Conservation (phyloP, 352 stramenopile genomes). For the Pythium brassicae region DNA sequence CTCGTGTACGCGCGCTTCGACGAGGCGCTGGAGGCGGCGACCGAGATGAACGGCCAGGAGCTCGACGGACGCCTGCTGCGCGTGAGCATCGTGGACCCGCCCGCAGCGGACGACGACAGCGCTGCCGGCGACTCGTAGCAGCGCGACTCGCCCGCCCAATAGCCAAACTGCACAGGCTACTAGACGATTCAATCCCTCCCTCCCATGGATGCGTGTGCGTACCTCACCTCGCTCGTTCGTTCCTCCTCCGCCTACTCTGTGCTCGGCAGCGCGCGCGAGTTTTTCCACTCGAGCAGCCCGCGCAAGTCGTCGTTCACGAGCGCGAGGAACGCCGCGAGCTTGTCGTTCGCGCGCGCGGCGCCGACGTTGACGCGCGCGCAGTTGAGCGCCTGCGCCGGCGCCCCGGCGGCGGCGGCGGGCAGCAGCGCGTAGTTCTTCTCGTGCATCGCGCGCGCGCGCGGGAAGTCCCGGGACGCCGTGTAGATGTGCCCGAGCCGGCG, state of each 20-base stretch:
- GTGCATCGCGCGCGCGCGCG: slow-evolving; percentile 82
- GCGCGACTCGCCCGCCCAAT: not conserved
- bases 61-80: slow-evolving; percentile 70
- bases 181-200: not conserved
- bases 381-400: slow-evolving; percentile 40
- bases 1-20: slow-evolving; percentile 68
- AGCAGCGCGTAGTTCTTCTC: slow-evolving; percentile 89
- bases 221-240: slow-evolving; percentile 33
- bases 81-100: slow-evolving; percentile 69
- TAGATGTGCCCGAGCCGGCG: slow-evolving; percentile 84
- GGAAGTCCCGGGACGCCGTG: slow-evolving; percentile 73
- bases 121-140: not conserved
- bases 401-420: slow-evolving; percentile 35
- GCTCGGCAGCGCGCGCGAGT: slow-evolving; percentile 50
- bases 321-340: slow-evolving; percentile 47
- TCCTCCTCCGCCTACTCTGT: slow-evolving; percentile 20
- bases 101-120: slow-evolving; percentile 13
- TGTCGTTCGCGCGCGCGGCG: slow-evolving; percentile 65
- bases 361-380: slow-evolving; percentile 65
- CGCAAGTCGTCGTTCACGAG: slow-evolving; percentile 71
- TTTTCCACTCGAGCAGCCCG: slow-evolving; percentile 76
- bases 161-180: no score
- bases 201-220: not conserved
- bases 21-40: slow-evolving; percentile 61
- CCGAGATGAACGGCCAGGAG: slow-evolving; percentile 81